These are phyloP conservation scores for Colletotrichum sp. DNA, from an alignment of 2,329 filamentous ascomycete species.

Conservation along the genomic window DNA sequence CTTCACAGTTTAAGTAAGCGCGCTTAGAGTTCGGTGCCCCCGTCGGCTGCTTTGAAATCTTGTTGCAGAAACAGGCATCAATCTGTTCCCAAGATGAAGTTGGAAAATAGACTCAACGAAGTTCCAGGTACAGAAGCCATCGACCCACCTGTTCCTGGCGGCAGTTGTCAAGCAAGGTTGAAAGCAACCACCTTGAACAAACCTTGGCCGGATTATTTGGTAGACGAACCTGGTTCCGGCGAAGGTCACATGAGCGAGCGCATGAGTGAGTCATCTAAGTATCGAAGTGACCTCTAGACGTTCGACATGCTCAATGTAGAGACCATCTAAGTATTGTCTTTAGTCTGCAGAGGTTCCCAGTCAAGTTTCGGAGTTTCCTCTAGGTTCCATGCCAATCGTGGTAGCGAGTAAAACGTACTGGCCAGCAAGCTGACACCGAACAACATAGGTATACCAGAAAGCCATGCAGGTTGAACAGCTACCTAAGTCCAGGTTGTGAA, in stretches of 20 bases:
- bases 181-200: not conserved
- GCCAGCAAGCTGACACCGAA: not conserved
- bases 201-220: not conserved
- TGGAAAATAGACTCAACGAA: not conserved
- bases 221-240: not conserved
- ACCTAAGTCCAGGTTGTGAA: not conserved
- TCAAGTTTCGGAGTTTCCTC: not conserved
- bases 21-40: not conserved
- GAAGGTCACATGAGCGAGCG: not conserved
- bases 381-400: not conserved
- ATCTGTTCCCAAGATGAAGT: not conserved
- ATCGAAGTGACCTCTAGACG: not conserved
- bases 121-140: not conserved
- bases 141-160: not conserved
- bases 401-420: not conserved
- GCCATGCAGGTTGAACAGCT: not conserved
- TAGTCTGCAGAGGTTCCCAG: not conserved
- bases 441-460: not conserved
- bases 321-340: not conserved
- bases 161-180: not conserved
- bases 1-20: fast-evolving
- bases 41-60: not conserved
- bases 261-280: not conserved
- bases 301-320: not conserved
- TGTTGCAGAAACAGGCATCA: no score